A percentile compares a stretch with the other conserved stretches of the same genome.
phyloP scores from a whole-genome alignment of 2,329 filamentous ascomycete species.

The Claviceps capensis region DNA sequence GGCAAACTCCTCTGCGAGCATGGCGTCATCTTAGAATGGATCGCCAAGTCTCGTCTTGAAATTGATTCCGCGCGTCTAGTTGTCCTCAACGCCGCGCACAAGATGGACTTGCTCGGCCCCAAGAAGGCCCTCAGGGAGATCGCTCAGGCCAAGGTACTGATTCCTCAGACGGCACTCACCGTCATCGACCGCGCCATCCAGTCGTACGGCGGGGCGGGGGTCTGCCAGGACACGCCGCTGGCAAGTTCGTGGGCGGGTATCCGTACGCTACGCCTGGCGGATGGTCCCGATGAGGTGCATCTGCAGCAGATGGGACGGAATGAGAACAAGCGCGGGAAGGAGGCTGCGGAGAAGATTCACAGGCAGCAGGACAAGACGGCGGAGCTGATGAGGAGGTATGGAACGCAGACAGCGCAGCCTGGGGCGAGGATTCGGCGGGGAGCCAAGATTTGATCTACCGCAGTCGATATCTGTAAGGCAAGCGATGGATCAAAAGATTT shows the following conservation, averaged over 20 bases:
- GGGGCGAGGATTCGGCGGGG: slow-evolving; percentile 36
- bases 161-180: slow-evolving; percentile 66
- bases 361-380: slow-evolving; percentile 52
- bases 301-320: slow-evolving; percentile 67
- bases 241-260: slow-evolving; percentile 71
- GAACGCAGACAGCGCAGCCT: slow-evolving; percentile 30
- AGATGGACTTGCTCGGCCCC: slow-evolving; percentile 80
- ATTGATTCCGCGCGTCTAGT: slow-evolving; percentile 84
- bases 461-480: not conserved
- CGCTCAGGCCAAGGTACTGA: slow-evolving; percentile 85
- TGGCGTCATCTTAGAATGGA: slow-evolving; percentile 89
- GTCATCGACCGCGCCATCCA: slow-evolving; percentile 94
- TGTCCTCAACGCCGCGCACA: slow-evolving; percentile 87
- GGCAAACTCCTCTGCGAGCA: slow-evolving; percentile 78
- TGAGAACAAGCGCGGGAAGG: slow-evolving; percentile 58
- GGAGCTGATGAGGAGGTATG: slow-evolving; percentile 50
- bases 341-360: slow-evolving; percentile 46
- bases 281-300: slow-evolving; percentile 95
- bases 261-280: slow-evolving; percentile 71
- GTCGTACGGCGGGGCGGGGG: slow-evolving; percentile 78
- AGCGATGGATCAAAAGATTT: not conserved
- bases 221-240: slow-evolving; percentile 88
- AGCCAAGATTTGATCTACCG: slow-evolving; percentile 27
- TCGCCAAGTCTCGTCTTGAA: slow-evolving; percentile 82
- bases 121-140: slow-evolving; percentile 90